Conservation (phyloP, 768 basidiomycete species). For the Lyophyllum semitale region DNA sequence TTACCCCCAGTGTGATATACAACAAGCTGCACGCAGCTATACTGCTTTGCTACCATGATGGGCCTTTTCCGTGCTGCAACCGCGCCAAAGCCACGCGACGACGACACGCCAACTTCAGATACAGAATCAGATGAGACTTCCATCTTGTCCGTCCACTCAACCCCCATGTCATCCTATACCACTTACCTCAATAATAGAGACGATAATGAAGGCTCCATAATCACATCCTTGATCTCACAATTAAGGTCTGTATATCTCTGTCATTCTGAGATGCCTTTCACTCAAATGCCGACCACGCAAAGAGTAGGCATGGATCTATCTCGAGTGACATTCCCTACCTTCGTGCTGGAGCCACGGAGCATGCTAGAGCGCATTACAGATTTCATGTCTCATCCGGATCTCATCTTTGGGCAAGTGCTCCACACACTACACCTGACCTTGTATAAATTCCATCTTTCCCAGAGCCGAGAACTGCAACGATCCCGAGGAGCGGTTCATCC, state of each 20-base stretch:
- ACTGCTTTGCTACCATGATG: constrained; percentile 61
- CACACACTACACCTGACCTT: not conserved
- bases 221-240: constrained; percentile 85
- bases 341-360: constrained; percentile 95
- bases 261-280: not conserved
- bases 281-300: not conserved
- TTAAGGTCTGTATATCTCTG: constrained; percentile 55
- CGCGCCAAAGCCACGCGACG: constrained; percentile 63
- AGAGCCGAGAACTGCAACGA: constrained; percentile 82
- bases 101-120: constrained; percentile 76
- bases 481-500: constrained; percentile 88
- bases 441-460: constrained; percentile 4
- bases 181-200: constrained; percentile 59
- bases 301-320: constrained; percentile 97
- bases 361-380: constrained; percentile 99
- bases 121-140: constrained; percentile 89
- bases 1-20: not conserved
- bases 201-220: constrained; percentile 91
- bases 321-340: constrained; percentile 91
- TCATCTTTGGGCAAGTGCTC: constrained; percentile 83
- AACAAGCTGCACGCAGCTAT: not conserved
- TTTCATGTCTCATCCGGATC: constrained; percentile 98
- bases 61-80: constrained; percentile 65
- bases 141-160: constrained; percentile 66
- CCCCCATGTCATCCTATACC: constrained; percentile 31